These are phyloP conservation scores for Paulinella micropora DNA, from an alignment of 78 protist species.

Conservation along the genomic window DNA sequence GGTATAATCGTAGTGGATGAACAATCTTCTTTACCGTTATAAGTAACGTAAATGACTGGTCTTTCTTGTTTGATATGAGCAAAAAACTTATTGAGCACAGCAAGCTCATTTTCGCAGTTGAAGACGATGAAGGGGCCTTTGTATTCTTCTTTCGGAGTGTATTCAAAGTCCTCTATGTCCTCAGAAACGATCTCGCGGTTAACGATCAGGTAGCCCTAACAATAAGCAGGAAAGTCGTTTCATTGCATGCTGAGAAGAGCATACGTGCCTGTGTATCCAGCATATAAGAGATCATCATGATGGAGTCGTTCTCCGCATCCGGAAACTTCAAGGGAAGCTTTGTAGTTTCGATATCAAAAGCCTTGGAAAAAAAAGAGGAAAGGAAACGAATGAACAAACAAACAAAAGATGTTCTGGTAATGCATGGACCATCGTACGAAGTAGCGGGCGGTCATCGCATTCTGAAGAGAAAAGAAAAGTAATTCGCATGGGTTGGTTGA, in stretches of 20 bases:
- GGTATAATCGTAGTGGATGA: no score
- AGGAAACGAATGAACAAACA: no score
- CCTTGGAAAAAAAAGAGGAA: no score
- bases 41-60: constrained; percentile 83
- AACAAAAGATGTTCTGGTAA: no score
- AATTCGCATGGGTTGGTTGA: background rate
- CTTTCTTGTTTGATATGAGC: constrained; percentile 47
- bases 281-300: constrained; percentile 99
- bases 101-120: constrained; percentile 64
- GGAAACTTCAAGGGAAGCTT: constrained; percentile 92
- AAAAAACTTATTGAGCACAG: constrained; percentile 46
- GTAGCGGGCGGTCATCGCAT: background rate
- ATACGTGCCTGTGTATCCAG: constrained; percentile 46
- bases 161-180: constrained; percentile 86
- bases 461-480: background rate
- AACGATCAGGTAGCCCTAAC: constrained; percentile 77
- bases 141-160: constrained; percentile 81
- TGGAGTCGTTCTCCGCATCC: constrained; percentile 49
- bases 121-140: constrained; percentile 70
- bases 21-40: no score
- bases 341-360: constrained; percentile 96
- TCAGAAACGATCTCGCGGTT: constrained; percentile 80
- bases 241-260: no score
- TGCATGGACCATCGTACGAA: background rate
- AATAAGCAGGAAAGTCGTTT: background rate